Evolutionary conservation across 1,284 basidiomycete genomes (phyloP).

Genomic region (Sporisorium exsertum): DNA sequence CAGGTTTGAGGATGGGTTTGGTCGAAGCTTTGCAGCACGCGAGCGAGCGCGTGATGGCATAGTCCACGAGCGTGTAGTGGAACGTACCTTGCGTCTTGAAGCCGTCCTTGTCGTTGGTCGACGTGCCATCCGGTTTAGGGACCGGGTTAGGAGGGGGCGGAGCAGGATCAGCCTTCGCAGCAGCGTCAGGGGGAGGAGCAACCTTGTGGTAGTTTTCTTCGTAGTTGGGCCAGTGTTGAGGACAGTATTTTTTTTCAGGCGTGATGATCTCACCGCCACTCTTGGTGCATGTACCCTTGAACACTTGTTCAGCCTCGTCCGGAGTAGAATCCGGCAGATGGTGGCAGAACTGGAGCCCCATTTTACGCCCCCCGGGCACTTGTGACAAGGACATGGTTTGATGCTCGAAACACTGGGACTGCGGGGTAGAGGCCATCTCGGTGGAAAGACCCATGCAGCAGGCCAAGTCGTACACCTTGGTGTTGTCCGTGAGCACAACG

Average conservation of each 20-base stretch:
- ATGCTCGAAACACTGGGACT: constrained; percentile 19
- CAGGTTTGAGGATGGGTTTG: constrained; percentile 19
- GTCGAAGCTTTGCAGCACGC: constrained; percentile 25
- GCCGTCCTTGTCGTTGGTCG: constrained; percentile 30
- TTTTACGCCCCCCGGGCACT: constrained; percentile 14
- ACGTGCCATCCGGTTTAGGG: constrained; percentile 5
- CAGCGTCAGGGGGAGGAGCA: constrained; percentile 5
- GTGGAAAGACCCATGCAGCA: constrained; percentile 29
- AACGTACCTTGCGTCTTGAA: constrained; percentile 37
- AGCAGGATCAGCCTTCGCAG: not conserved
- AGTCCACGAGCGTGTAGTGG: constrained; percentile 35
- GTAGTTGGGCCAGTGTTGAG: constrained; percentile 37
- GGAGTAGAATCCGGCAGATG: constrained; percentile 14
- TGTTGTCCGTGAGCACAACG: constrained; percentile 42
- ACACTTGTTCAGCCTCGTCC: not conserved
- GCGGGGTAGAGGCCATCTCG: not conserved
- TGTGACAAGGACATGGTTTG: constrained; percentile 8
- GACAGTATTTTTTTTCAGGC: constrained; percentile 25
- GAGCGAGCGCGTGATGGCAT: constrained; percentile 27
- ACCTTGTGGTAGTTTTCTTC: constrained; percentile 20
- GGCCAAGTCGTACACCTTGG: constrained; percentile 25
- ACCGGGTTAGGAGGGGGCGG: not conserved
- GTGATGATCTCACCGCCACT: constrained; percentile 1
- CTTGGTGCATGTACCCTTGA: constrained; percentile 13
- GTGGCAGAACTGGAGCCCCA: constrained; percentile 31